A percentile compares a stretch with the other conserved stretches of the same genome.
phyloP scores from a whole-genome alignment of 73 alveolate genomes.

The Paramecium tetraurelia region DNA sequence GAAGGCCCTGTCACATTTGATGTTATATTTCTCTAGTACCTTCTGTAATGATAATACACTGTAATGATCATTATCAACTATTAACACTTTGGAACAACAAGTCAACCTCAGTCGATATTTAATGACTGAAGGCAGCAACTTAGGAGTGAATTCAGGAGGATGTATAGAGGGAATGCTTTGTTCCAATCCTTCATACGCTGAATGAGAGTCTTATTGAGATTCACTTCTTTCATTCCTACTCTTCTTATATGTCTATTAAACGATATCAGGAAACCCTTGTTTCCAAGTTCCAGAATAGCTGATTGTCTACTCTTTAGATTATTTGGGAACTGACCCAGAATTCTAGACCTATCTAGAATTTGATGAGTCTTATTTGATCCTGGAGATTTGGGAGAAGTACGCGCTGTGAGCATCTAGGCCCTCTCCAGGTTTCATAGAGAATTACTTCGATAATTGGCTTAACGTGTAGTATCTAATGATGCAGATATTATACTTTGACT shows the following conservation, averaged over 20 bases:
- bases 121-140: neutral
- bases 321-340: neutral
- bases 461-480: neutral
- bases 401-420: neutral
- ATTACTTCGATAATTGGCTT: neutral
- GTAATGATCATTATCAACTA: conserved; percentile 41
- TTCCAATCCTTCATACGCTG: neutral
- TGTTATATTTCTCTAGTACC: neutral
- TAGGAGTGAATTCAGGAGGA: conserved; percentile 9
- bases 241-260: neutral
- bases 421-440: conserved; percentile 3
- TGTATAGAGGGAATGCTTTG: neutral
- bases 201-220: neutral
- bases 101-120: neutral
- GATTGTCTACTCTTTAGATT: neutral
- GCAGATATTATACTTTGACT: neutral
- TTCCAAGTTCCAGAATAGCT: conserved; percentile 14
- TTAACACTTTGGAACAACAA: conserved; percentile 21
- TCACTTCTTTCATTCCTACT: neutral
- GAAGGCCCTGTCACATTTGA: conserved; percentile 7
- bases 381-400: neutral
- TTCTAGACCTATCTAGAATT: neutral
- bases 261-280: neutral
- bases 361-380: neutral
- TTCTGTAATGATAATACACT: neutral